phyloP scores from a whole-genome alignment of 192 early-diverging fungal species.

The Backusella luteola region DNA sequence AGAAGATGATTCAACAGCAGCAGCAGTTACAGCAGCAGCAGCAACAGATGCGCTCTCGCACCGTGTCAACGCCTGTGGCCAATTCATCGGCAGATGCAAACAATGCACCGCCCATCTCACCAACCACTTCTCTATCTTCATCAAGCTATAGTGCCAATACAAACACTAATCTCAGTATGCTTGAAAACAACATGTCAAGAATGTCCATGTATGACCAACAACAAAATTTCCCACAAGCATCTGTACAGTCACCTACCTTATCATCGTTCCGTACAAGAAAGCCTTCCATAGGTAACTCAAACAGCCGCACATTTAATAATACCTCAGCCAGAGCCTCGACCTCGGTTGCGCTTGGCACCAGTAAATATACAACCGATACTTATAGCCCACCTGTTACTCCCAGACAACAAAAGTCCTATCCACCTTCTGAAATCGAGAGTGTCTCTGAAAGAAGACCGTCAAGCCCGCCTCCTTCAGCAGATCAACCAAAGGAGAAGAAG shows the following conservation, averaged over 20 bases:
- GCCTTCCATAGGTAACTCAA: neutral
- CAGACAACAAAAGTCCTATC: neutral
- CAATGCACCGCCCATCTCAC: neutral
- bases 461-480: neutral
- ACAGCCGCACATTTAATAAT: neutral
- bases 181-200: neutral
- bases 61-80: neutral
- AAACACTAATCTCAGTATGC: neutral
- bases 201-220: slow-evolving; percentile 9
- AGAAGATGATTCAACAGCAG: slow-evolving; percentile 58
- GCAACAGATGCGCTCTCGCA: slow-evolving; percentile 9
- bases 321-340: neutral
- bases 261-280: slow-evolving; percentile 5
- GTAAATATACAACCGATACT: neutral
- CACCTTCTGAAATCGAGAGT: neutral
- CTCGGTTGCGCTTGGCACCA: neutral
- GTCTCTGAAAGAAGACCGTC: neutral
- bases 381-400: slow-evolving; percentile 4
- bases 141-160: slow-evolving; percentile 9
- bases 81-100: neutral
- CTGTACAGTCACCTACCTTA: slow-evolving; percentile 7
- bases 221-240: neutral
- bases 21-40: slow-evolving; percentile 27
- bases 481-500: slow-evolving; percentile 15
- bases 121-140: slow-evolving; percentile 4